Base-by-base conservation (phyloP, 345 rosid genomes). In the Brassica juncea region DNA sequence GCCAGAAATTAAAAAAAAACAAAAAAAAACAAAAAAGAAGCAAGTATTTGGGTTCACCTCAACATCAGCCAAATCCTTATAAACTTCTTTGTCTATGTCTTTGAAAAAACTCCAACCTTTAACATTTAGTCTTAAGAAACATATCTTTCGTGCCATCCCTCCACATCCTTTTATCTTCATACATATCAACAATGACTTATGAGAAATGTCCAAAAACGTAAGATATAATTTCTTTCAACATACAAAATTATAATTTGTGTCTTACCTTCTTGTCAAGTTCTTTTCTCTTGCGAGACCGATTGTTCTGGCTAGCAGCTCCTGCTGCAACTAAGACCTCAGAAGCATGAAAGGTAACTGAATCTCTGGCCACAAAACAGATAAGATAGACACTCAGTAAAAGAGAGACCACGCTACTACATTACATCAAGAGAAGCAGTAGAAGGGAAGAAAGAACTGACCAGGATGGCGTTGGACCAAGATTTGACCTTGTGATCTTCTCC, bases 401-500 rank as follows among this genome's bases (percentile, higher is more conserved):
- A 58, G 39, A 64, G 9, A 72, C 47, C 19, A 59, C 28, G 72
- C 14, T 12, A 6, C 61, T 39, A 66, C 25, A 30, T 30, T 30
- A 30, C 37, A 73, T 8, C 64, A 57, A 79, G 69, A 72, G 70
- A 76, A 21, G 61, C 71, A 81, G 57, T 27, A 58, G 74, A 49
- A 12, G 66, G 81, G 82, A 39, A 5, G 5, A 31, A 5, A 3
- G 47, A 88, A 87, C 94, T 92, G 71, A 94, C 99, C 98, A 89
- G 87, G 81, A 94, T 87, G 60, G 99, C 93, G 68, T 94, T 93
- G 84, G 99, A 98, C 99, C 99, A 95, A 95, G 94, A 86, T n/a
- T 95, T 95, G 70, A 95, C 99, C 80, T 90, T 95, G 78, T 90
- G 94, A 87, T 95, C 99, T 88, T 95, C 99, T 62, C 99, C 99